Percentiles rank a stretch among this genome's conserved stretches.
Conservation (phyloP, 2,329 filamentous ascomycete species). For the Blumeria graminis region DNA sequence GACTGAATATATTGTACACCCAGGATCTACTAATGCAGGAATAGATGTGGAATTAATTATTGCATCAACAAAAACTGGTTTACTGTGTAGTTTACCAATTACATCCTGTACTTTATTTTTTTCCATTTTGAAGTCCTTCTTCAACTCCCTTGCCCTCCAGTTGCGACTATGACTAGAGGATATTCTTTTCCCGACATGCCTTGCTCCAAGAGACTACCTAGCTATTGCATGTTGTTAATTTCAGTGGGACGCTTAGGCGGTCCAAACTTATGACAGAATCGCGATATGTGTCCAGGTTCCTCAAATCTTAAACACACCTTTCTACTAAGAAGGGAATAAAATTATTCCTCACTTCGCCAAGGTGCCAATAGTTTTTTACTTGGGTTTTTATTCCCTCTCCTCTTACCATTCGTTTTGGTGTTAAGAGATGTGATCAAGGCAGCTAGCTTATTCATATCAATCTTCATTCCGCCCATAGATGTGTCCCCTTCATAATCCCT, state of each 20-base stretch:
- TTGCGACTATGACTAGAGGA: background rate
- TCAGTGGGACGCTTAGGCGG: background rate
- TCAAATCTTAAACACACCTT: background rate
- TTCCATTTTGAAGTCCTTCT: no score
- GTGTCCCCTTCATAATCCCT: background rate
- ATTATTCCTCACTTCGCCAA: background rate
- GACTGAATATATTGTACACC: background rate
- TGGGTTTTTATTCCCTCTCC: background rate
- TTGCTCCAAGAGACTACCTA: background rate
- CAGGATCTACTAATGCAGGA: background rate
- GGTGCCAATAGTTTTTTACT: background rate
- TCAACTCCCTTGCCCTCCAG: background rate
- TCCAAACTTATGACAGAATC: background rate
- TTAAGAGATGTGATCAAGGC: background rate
- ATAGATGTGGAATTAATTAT: background rate
- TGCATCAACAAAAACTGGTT: background rate
- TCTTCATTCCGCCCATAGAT: background rate
- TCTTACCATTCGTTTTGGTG: background rate
- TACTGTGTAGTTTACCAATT: background rate
- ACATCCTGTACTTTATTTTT: background rate
- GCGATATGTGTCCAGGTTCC: background rate
- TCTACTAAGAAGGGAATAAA: background rate
- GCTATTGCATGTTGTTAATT: background rate
- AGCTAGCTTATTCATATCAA: background rate
- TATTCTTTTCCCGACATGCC: background rate